These are phyloP conservation scores for Ogataea zsoltii DNA, from an alignment of 805 yeast genomes.

Conservation along the genomic window DNA sequence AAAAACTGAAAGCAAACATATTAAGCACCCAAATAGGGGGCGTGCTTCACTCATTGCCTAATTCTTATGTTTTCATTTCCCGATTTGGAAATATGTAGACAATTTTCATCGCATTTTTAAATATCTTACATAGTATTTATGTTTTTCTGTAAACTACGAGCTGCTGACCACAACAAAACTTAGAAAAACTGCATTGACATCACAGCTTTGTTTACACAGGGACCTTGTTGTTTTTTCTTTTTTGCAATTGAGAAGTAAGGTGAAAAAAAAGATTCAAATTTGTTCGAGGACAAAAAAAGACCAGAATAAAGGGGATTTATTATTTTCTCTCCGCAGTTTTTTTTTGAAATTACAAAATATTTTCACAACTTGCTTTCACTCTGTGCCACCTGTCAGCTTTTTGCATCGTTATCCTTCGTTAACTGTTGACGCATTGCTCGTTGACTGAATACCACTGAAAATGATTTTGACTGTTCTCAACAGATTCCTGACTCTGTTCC, in stretches of 20 bases:
- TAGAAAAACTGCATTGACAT: not conserved
- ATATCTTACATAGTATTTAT: conserved; percentile 1
- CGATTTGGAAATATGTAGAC: conserved; percentile 1
- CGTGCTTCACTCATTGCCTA: conserved; percentile 7
- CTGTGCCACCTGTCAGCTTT: conserved; percentile 1
- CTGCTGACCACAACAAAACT: not conserved
- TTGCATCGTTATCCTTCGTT: not conserved
- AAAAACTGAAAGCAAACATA: conserved; percentile 3
- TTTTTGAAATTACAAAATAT: not conserved
- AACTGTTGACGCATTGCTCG: not conserved
- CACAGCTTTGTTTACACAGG: not conserved
- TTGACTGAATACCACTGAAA: conserved; percentile 1
- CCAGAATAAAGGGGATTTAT: too few species aligned
- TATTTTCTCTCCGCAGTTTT: conserved; percentile 6
- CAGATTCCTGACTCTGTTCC: conserved; percentile 33
- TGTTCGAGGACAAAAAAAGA: too few species aligned
- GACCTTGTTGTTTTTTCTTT: conserved; percentile 1
- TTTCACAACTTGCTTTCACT: not conserved
- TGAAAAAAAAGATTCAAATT: not conserved
- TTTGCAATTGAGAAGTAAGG: not conserved
- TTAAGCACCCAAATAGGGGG: conserved; percentile 1
- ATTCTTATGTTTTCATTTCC: conserved; percentile 7
- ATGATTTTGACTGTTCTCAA: conserved; percentile 23
- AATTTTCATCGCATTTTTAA: not conserved
- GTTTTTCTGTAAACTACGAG: not conserved